Evolutionary conservation across 2,329 filamentous ascomycete species (phyloP).

Genomic region (Cyphellophora attinorum): DNA sequence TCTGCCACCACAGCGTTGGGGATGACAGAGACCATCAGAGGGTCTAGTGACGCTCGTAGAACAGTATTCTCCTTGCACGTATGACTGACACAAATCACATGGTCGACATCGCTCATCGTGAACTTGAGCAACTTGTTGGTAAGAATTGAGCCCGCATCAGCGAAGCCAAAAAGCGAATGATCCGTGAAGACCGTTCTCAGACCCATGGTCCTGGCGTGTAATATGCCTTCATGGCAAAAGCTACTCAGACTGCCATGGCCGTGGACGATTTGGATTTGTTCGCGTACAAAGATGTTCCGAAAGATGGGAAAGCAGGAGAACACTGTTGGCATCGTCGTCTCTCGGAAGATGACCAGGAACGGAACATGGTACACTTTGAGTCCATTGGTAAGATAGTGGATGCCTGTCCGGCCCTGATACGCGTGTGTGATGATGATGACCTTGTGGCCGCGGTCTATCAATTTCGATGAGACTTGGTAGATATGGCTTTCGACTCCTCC

Average conservation of each 20-base stretch:
- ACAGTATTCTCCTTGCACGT: conserved; percentile 99
- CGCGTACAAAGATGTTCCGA: conserved; percentile 87
- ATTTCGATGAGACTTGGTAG: conserved; percentile 92
- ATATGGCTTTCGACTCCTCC: conserved; percentile 97
- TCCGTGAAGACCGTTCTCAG: conserved; percentile 93
- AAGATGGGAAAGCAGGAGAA: conserved; percentile 99
- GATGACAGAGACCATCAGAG: conserved; percentile 94
- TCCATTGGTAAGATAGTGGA: conserved; percentile 93
- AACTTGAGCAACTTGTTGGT: conserved; percentile 98
- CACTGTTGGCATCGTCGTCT: conserved; percentile 87
- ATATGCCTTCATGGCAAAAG: conserved; percentile 85
- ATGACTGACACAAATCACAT: conserved; percentile 96
- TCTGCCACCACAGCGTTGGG: conserved; percentile 96
- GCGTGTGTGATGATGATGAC: conserved; percentile 96
- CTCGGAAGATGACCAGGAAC: conserved; percentile 90
- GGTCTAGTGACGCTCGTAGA: conserved; percentile 84
- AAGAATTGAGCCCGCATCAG: conserved; percentile 88
- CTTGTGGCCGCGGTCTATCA: conserved; percentile 95
- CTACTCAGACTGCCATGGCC: conserved; percentile 92
- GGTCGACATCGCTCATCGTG: conserved; percentile 88
- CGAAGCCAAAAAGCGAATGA: conserved; percentile 94
- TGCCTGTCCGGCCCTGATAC: conserved; percentile 79
- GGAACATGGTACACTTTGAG: conserved; percentile 98
- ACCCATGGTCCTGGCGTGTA: conserved; percentile 94
- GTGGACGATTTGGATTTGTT: conserved; percentile 93